Base-by-base conservation (phyloP, 495 filamentous ascomycete species). In the Podospora australis region DNA sequence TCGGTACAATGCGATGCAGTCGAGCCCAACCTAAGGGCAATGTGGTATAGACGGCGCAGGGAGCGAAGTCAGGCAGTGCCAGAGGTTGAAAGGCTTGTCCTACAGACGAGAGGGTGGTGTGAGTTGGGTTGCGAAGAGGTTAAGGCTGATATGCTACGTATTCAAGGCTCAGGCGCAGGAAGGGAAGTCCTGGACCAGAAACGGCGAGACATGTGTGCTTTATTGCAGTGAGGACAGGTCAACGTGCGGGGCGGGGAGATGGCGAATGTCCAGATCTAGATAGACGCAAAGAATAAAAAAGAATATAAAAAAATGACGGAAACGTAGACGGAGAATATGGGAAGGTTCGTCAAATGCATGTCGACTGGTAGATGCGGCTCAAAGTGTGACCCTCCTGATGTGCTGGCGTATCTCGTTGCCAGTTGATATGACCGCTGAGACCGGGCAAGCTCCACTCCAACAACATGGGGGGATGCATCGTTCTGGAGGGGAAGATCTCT, bases 391-490 rank as follows among this genome's bases (percentile, higher is more conserved):
- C 74, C 75, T 77, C 66, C 73, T 87, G 88, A 89, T 96, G 89
- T 81, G 89, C 75, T 96, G 89, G 89, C 89, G 84, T 83, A 68
- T 73, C 74, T 86, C 77, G 71, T 81, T 78, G 75, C 89, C 88
- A 92, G 83, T 87, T 74, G 72, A 78, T 80, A 77, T 71, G 79
- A 69, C 53, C 63, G 67, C 67, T 66, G 77, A 70, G 75, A 74
- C 73, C 75, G 74, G 73, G 72, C 65, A 70, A 77, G 70, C 72
- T 78, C 76, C 75, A 78, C 76, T 68, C 70, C 72, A 59, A 66
- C 71, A 71, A 39, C 70, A 72, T 69, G 62, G 56, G 69, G 70
- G 66, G 64, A 67, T 68, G 67, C 67, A 68, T 68, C 62, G 52
- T 51, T 60, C 62, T 64, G 64, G 53, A 44, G 66, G 61, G 65